Conservation (phyloP, 2,329 filamentous ascomycete species). For the Botryotinia calthae region DNA sequence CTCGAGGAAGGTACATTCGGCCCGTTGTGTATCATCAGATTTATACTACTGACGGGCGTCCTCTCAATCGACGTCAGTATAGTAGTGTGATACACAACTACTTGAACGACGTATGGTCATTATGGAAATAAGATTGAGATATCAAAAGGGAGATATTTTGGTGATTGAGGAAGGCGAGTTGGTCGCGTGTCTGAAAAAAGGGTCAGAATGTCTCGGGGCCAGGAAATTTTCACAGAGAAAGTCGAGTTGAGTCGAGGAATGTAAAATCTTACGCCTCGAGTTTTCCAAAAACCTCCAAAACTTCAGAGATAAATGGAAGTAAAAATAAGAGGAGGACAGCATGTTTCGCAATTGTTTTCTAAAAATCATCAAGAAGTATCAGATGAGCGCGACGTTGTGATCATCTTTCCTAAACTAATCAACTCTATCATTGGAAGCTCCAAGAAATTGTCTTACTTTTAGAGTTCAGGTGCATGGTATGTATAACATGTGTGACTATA, state of each 20-base stretch:
- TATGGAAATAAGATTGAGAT: background rate
- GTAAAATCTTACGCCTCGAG: background rate
- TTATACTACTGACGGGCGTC: background rate
- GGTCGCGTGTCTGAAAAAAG: constrained; percentile 9
- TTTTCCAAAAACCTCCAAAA: background rate
- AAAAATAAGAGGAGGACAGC: background rate
- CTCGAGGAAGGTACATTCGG: constrained; percentile 16
- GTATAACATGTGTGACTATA: background rate
- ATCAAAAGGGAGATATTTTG: background rate
- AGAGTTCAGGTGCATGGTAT: constrained; percentile 1
- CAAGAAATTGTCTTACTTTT: constrained; percentile 8
- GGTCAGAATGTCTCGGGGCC: background rate
- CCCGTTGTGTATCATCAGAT: constrained; percentile 11
- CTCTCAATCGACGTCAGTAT: background rate
- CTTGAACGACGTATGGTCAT: background rate
- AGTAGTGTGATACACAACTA: background rate
- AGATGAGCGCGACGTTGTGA: constrained; percentile 11
- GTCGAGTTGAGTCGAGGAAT: background rate
- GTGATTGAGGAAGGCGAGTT: background rate
- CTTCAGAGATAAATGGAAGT: background rate
- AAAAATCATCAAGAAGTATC: background rate
- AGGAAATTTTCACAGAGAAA: background rate
- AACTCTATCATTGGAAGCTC: background rate
- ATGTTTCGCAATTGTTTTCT: background rate
- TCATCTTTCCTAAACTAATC: background rate